These are phyloP conservation scores for Gentiana macrophylla DNA, from an alignment of 257 asterid genomes.

Conservation along the genomic window DNA sequence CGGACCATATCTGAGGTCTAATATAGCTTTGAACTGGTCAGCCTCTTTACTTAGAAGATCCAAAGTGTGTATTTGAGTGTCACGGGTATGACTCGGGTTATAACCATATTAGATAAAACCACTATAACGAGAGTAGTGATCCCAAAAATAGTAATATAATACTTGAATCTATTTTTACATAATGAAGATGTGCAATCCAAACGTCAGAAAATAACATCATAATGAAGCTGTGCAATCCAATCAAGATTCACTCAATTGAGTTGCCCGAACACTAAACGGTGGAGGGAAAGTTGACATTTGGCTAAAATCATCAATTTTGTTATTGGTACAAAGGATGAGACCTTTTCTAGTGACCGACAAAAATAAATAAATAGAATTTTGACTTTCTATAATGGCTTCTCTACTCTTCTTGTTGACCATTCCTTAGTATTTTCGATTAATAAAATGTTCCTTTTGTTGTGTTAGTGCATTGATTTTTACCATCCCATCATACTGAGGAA, in stretches of 20 bases:
- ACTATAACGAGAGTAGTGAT: too few species aligned
- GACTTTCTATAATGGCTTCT: neutral
- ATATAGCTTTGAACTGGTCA: too few species aligned
- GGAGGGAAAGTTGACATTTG: conserved; percentile 8
- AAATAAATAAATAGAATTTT: conserved; percentile 1
- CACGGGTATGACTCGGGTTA: too few species aligned
- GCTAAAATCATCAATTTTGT: conserved; percentile 6
- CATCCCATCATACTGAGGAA: conserved; percentile 1
- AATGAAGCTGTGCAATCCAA: too few species aligned
- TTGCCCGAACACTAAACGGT: conserved; percentile 9
- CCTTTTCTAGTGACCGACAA: conserved; percentile 15
- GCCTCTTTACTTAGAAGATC: too few species aligned
- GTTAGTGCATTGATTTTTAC: conserved; percentile 8
- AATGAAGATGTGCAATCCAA: too few species aligned
- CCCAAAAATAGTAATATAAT: too few species aligned
- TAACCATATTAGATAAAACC: too few species aligned
- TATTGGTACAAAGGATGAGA: conserved; percentile 11
- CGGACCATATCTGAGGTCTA: too few species aligned
- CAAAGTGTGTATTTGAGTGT: too few species aligned
- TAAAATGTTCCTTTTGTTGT: conserved; percentile 4
- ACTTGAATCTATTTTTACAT: too few species aligned
- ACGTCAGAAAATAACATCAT: too few species aligned
- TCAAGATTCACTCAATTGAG: neutral
- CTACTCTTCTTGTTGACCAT: neutral
- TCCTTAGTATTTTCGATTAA: conserved; percentile 1